Conservation (phyloP, 257 asterid genomes). For the Fraxinus anomala region DNA sequence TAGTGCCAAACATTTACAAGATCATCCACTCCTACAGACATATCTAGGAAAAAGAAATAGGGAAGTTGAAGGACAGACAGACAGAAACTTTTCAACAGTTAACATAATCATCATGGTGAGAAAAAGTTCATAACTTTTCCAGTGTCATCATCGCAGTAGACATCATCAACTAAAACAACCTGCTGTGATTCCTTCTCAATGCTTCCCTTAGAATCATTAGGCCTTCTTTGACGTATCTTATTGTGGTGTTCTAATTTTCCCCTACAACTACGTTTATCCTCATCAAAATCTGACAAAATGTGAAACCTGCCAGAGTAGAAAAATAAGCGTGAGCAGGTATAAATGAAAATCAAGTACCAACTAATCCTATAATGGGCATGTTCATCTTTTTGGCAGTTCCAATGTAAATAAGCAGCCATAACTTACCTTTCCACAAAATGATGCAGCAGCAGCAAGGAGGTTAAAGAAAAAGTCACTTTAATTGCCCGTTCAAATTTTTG, state of each 20-base stretch:
- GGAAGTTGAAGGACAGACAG: neutral
- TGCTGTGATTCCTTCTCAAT: conserved; percentile 53
- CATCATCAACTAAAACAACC: conserved; percentile 48
- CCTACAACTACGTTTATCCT: conserved; percentile 90
- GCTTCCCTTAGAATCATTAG: conserved; percentile 55
- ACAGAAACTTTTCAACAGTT: neutral
- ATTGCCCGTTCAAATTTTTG: no score
- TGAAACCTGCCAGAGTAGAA: conserved; percentile 64
- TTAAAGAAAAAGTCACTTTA: no score
- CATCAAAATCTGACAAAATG: conserved; percentile 76
- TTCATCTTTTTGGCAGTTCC: no score
- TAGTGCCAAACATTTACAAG: neutral
- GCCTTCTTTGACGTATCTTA: conserved; percentile 74
- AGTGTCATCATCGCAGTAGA: conserved; percentile 59
- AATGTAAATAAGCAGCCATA: no score
- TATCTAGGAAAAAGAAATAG: neutral
- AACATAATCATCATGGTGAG: neutral
- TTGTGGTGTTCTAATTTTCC: conserved; percentile 90
- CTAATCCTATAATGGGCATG: neutral
- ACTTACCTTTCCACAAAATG: no score
- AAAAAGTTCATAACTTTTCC: conserved; percentile 53
- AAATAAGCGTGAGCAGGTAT: neutral
- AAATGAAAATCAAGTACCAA: neutral
- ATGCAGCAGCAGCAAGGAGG: no score
- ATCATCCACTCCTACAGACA: neutral